A percentile compares a stretch with the other conserved stretches of the same genome.
Evolutionary conservation across 345 rosid genomes (phyloP).

Genomic region (Hypericum perforatum): DNA sequence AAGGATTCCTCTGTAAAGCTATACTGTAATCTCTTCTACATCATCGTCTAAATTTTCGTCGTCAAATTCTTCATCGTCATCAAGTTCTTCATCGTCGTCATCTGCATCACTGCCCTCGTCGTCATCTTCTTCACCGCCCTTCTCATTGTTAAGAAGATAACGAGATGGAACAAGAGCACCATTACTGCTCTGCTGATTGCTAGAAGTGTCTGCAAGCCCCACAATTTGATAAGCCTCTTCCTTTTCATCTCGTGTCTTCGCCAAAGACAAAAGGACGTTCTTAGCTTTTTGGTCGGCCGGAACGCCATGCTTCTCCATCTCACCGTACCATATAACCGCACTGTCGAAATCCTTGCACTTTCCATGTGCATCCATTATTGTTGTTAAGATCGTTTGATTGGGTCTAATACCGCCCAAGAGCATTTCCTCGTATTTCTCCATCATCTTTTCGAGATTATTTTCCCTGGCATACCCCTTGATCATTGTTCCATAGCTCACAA

Average conservation of each 20-base stretch:
- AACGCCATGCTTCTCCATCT: slow-evolving; percentile 62
- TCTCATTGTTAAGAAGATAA: no score
- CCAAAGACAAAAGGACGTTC: slow-evolving; percentile 71
- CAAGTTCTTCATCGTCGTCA: neutral
- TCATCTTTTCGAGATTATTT: slow-evolving; percentile 58
- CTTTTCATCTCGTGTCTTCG: slow-evolving; percentile 53
- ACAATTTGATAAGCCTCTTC: slow-evolving; percentile 52
- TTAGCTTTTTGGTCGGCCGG: slow-evolving; percentile 83
- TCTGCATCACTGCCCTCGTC: slow-evolving; percentile 13
- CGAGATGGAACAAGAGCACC: slow-evolving; percentile 13
- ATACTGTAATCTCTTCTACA: no score
- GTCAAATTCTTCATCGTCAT: no score
- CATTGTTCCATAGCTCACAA: slow-evolving; percentile 71
- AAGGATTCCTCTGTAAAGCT: no score
- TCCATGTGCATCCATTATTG: slow-evolving; percentile 87
- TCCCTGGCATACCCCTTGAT: slow-evolving; percentile 79
- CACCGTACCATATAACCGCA: slow-evolving; percentile 77
- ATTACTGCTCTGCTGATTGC: slow-evolving; percentile 17
- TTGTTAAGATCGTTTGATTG: slow-evolving; percentile 71
- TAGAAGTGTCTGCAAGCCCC: slow-evolving; percentile 22
- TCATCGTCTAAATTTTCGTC: no score
- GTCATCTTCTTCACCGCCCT: slow-evolving; percentile 26
- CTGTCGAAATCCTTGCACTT: slow-evolving; percentile 67
- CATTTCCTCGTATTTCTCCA: slow-evolving; percentile 69
- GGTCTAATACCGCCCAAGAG: slow-evolving; percentile 44